Base-by-base conservation (phyloP, 495 filamentous ascomycete species). In the Penicillium atrosanguineum region DNA sequence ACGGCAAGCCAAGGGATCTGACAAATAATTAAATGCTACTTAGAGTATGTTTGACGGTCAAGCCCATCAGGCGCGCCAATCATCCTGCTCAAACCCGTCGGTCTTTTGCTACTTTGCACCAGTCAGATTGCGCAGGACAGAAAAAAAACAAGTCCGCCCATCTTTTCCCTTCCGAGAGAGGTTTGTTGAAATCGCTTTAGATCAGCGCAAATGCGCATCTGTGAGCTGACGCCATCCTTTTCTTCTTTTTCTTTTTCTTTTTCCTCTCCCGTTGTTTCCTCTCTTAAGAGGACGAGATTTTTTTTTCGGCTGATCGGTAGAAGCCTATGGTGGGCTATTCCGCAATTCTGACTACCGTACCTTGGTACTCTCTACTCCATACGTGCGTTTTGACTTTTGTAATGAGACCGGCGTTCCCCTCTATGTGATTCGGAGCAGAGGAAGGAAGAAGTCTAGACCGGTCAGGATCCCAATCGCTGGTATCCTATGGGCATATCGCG, bases 401-500 rank as follows among this genome's bases (percentile, higher is more conserved):
- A 53, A 46, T 36, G 44, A 40, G 46, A 36, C 46, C 46, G 46
- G 50, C 34, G 23, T 23, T 16, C 44, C 36, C 19, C 25, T 34
- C 25, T 14, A 43, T 18, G 31, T 9, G 19, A 38, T 48, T 61
- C 57, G 63, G 61, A 58, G 62, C 26, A 54, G 42, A 48, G 56
- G 57, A 57, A 61, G 45, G 53, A 62, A 61, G 19, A 42, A 64
- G 64, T 53, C 54, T 67, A 67, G 64, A 60, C 61, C 43, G 37
- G 64, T 62, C 62, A 55, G 40, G 21, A 67, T 67, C 44, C 11
- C 49, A 67, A 67, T 65, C 31, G 3, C 18, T 39, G 16, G 23
- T 25, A 31, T 45, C 48, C 37, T 59, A 53, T 61, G 38, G 52
- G 39, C 42, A 42, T 40, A 21, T 16, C 16, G 41, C 21, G 14